Evolutionary conservation across 352 stramenopile genomes (phyloP), one percentile per base, ranked within the genome.

Genomic region (Phytophthora sojae): DNA sequence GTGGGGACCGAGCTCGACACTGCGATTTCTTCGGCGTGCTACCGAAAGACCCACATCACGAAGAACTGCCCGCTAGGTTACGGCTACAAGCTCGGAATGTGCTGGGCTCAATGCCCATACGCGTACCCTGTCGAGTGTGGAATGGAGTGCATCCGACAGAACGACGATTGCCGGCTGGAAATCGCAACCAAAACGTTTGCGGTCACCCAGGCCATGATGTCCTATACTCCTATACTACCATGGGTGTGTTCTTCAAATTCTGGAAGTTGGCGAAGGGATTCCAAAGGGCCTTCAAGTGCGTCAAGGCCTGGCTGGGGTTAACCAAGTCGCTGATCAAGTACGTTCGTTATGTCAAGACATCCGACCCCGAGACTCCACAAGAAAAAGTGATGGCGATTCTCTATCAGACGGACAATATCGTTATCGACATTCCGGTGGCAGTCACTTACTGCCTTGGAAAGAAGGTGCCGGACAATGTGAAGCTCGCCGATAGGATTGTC

Each of bases 111-210:
- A 15, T 85, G 77, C 58, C 75, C 77, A 19, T 59, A 81, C 19
- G 12, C 62, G n/a, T 85, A 77, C 23, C 77, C 77, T 5, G 57
- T 85, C 2, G 49, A 77, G 17, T 85, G 77, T 37, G 75, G 75
- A 12, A 50, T 79, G 47, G 72, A 85, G 42, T 85, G 77, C 30
- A 70, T 83, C 25, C 71, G 75, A 2, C 77, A 85, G 44, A 83
- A 77, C 35, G 68, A 72, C 26, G 67, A 73, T 52, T 83, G 76
- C 12, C 59, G 47, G 30, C 23, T 69, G 7, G 66, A 77, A 63
- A 53, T 81, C 19, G 49, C 61, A 17, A 56, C 39, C 6, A 76
- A 79, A 21, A 58, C 72, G 12, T 50, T 14, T 6, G 37, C 49
- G 8, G 30, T 76, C 11, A 47, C 52, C 23, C 64, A 72, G n/a